Evolutionary conservation across 2,329 filamentous ascomycete species (phyloP), one percentile per base, ranked within the genome.

Genomic region (Fusarium hainanense): DNA sequence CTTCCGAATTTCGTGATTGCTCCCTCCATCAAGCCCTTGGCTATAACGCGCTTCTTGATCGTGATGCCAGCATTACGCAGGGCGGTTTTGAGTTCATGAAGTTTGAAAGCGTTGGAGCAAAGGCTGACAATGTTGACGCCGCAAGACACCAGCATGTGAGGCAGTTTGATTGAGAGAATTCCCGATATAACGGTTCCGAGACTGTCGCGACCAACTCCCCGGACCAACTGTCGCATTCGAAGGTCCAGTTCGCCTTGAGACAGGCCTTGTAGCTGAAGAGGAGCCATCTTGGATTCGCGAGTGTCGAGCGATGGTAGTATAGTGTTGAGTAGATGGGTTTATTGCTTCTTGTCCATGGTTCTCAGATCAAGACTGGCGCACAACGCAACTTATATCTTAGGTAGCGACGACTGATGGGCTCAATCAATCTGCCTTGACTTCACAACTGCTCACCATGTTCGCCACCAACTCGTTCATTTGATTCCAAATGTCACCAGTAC

Each of bases 331-430:
- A 4, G 9, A 37, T 37, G 18, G 2, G 9, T 37, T 37, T 5
- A 2, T 12, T 37, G 10, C 6, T 37, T 37, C 34, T 6, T 12
- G 34, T 1, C 10, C 3, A 3, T 37, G 18, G 0, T 4, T 12
- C 18, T 37, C 2, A 4, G 1, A 12, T 37, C 10, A 37, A n/a
- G 0, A 11, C 6, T 7, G 34, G 6, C 6, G 1, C 34, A 37
- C 18, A 11, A n/a, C 6, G 18, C 34, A 37, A 12, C 1, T n/a
- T 37, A 37, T 37, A 37, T 12, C 5, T 11, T 11, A n/a, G 18
- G 1, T 11, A 6, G 18, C 1, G 3, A n/a, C 10, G 6, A 10
- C 18, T 2, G 8, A 9, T 37, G 6, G 34, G 10, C 18, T 37
- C 6, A 37, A 1, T 12, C 34, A n/a, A 37, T 28, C 11, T 28